Conservation (phyloP, 164 flowering plant genomes). For the Magnolia officinalis region DNA sequence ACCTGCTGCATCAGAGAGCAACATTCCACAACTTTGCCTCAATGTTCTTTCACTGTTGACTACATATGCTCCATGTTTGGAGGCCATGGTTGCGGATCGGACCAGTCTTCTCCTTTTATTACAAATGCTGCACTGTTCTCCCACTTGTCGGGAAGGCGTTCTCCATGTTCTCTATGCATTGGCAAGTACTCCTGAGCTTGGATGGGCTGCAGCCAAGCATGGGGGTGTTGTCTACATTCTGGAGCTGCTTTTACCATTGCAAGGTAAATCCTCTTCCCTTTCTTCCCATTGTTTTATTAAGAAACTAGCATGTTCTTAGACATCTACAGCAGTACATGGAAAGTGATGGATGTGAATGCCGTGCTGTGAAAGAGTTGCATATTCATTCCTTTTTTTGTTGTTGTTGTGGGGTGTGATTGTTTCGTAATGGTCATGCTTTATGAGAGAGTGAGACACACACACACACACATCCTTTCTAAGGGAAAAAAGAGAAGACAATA, state of each 20-base stretch:
- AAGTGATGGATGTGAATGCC: neutral
- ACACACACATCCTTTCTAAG: no score
- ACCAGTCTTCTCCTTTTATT: conserved; percentile 80
- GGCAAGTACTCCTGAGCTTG: conserved; percentile 98
- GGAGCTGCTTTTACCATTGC: conserved; percentile 84
- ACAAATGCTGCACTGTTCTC: conserved; percentile 89
- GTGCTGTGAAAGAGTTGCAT: neutral
- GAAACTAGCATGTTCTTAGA: neutral
- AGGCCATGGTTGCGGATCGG: conserved; percentile 97
- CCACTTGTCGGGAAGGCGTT: conserved; percentile 90
- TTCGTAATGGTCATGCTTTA: no score
- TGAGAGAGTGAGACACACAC: no score
- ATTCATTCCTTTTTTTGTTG: no score
- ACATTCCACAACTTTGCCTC: conserved; percentile 84
- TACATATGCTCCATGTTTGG: conserved; percentile 88
- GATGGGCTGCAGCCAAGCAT: conserved; percentile 99
- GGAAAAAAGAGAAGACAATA: neutral
- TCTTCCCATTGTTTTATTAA: neutral
- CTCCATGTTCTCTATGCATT: conserved; percentile 97
- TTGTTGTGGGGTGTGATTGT: neutral
- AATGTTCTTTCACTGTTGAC: conserved; percentile 85
- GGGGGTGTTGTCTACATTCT: conserved; percentile 99
- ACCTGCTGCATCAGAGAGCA: conserved; percentile 60
- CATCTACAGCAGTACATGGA: neutral
- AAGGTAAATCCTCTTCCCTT: conserved; percentile 42